A percentile compares a stretch with the other conserved stretches of the same genome.
Evolutionary conservation across 2,329 filamentous ascomycete species (phyloP).

Genomic region (Onygena corvina): DNA sequence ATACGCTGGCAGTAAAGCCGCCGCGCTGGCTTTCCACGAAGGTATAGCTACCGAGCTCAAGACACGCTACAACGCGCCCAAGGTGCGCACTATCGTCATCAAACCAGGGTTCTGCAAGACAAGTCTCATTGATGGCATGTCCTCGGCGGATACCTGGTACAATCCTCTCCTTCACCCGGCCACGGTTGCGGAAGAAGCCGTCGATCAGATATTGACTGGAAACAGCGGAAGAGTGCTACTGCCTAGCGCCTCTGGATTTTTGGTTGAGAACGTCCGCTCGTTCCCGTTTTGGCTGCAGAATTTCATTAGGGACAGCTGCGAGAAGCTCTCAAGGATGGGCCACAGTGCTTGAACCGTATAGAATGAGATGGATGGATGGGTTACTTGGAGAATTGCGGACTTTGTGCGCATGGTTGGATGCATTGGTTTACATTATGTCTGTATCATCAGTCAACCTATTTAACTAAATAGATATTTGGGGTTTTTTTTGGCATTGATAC

Average conservation of each 20-base stretch:
- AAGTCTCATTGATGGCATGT: slow-evolving; percentile 47
- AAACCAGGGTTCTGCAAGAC: slow-evolving; percentile 53
- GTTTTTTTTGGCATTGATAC: neutral
- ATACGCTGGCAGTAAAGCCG: slow-evolving; percentile 56
- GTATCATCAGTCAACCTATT: neutral
- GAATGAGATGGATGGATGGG: neutral
- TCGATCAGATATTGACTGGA: slow-evolving; percentile 47
- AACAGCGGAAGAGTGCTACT: slow-evolving; percentile 46
- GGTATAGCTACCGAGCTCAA: slow-evolving; percentile 47
- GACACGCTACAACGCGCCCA: slow-evolving; percentile 49
- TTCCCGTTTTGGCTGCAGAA: slow-evolving; percentile 55
- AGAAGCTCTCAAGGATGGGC: slow-evolving; percentile 19
- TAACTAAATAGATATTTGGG: neutral
- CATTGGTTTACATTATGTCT: neutral
- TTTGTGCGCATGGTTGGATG: neutral
- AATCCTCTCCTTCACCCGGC: slow-evolving; percentile 46
- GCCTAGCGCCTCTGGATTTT: slow-evolving; percentile 39
- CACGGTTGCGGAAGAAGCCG: slow-evolving; percentile 53
- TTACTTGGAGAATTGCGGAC: neutral
- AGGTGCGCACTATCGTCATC: slow-evolving; percentile 54
- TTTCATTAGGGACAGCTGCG: slow-evolving; percentile 34
- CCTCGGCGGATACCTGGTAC: slow-evolving; percentile 41
- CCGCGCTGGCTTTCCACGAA: slow-evolving; percentile 56
- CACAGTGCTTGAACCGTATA: neutral
- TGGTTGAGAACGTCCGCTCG: slow-evolving; percentile 33